Percentiles rank a stretch among this genome's conserved stretches.
phyloP scores from a whole-genome alignment of 179 eudicot genomes.

The Nepenthes alata region DNA sequence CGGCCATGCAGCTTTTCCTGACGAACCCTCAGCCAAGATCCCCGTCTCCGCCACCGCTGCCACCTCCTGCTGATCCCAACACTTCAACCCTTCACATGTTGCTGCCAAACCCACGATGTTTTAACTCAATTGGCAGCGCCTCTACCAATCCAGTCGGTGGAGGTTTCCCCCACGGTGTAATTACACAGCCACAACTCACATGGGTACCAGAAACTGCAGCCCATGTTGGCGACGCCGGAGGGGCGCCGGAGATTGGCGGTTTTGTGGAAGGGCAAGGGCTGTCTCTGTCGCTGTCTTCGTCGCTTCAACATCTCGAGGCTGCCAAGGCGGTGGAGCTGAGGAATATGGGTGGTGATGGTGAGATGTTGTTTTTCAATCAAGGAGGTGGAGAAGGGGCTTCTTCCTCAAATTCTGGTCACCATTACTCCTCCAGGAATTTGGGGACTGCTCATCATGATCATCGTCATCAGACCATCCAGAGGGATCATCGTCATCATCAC shows the following conservation, averaged over 20 bases:
- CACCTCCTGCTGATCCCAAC: conserved; percentile 4
- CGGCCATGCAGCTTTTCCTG: conserved; percentile 84
- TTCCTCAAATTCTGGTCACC: conserved; percentile 16
- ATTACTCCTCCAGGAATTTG: conserved; percentile 25
- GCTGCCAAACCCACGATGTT: conserved; percentile 33
- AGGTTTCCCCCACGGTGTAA: conserved; percentile 6
- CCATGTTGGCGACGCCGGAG: neutral
- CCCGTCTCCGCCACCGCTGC: conserved; percentile 35
- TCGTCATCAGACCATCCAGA: neutral
- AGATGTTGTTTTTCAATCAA: conserved; percentile 49
- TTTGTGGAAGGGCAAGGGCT: conserved; percentile 62
- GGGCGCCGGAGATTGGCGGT: conserved; percentile 13
- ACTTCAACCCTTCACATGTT: conserved; percentile 46
- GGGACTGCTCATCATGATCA: conserved; percentile 2
- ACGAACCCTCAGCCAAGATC: conserved; percentile 55
- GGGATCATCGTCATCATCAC: conserved; percentile 3
- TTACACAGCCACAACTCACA: conserved; percentile 22
- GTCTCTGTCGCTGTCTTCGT: conserved; percentile 55
- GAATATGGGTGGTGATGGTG: conserved; percentile 26
- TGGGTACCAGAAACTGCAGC: conserved; percentile 30
- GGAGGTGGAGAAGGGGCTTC: conserved; percentile 20
- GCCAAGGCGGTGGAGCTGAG: conserved; percentile 55
- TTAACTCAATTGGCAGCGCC: conserved; percentile 9
- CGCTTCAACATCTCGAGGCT: conserved; percentile 56
- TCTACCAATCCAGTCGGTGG: neutral